phyloP scores from a whole-genome alignment of 2,329 filamentous ascomycete genomes.

The Exophiala xenobiotica region DNA sequence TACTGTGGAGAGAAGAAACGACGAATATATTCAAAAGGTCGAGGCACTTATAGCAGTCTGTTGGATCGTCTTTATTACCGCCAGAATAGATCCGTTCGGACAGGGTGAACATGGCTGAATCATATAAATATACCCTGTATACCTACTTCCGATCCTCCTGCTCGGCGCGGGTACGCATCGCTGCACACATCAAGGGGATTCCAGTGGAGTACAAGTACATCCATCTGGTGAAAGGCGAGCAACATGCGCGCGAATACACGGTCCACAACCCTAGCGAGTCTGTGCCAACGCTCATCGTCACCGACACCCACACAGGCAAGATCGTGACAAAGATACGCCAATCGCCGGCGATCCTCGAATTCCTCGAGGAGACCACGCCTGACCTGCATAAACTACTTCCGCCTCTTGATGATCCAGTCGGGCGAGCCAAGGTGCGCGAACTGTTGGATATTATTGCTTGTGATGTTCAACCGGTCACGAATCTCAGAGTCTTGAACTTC shows the following conservation, averaged over 20 bases:
- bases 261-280: slow-evolving; percentile 55
- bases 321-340: slow-evolving; percentile 51
- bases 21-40: not conserved
- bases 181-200: slow-evolving; percentile 56
- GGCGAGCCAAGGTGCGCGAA: slow-evolving; percentile 53
- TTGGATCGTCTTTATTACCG: not conserved
- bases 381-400: slow-evolving; percentile 49
- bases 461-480: slow-evolving; percentile 63
- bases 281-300: slow-evolving; percentile 55
- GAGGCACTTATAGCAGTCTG: not conserved
- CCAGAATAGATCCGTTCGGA: not conserved
- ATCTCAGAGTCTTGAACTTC: slow-evolving; percentile 53
- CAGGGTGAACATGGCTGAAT: slow-evolving; percentile 1
- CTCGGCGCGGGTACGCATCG: slow-evolving; percentile 61
- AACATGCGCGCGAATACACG: slow-evolving; percentile 46
- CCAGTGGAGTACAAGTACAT: slow-evolving; percentile 49
- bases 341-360: slow-evolving; percentile 62
- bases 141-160: slow-evolving; percentile 65
- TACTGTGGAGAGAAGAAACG: not conserved
- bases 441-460: slow-evolving; percentile 55
- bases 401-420: slow-evolving; percentile 36
- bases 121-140: slow-evolving; percentile 46
- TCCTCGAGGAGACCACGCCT: slow-evolving; percentile 57
- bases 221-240: slow-evolving; percentile 57
- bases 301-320: slow-evolving; percentile 26